Percentiles rank a stretch among this genome's conserved stretches.
phyloP scores from a whole-genome alignment of 257 asterid species.

The Rauvolfia tetraphylla region DNA sequence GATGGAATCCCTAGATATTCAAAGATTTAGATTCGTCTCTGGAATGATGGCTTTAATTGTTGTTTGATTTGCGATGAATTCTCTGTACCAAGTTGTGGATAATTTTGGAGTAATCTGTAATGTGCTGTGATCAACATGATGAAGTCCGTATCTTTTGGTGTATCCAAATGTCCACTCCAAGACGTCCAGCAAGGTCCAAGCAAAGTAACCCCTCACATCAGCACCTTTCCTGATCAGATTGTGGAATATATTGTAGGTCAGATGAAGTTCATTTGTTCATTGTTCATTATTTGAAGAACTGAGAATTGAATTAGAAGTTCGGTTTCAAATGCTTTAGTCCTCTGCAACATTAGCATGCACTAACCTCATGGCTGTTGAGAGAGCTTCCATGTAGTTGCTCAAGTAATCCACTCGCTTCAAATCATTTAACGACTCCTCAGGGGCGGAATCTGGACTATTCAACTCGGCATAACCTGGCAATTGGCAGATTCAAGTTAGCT shows the following conservation, averaged over 20 bases:
- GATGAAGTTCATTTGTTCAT: neutral
- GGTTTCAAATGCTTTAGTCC: neutral
- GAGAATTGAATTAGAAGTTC: neutral
- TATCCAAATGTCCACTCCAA: conserved; percentile 25
- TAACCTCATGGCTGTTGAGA: conserved; percentile 24
- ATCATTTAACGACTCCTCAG: conserved; percentile 23
- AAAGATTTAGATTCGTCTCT: neutral
- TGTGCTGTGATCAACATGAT: conserved; percentile 22
- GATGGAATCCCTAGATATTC: conserved; percentile 4
- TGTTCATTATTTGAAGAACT: no score
- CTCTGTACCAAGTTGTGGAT: conserved; percentile 29
- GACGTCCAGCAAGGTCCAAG: conserved; percentile 26
- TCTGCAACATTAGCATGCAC: neutral
- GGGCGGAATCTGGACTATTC: conserved; percentile 10
- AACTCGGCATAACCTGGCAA: conserved; percentile 27
- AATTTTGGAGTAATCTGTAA: conserved; percentile 24
- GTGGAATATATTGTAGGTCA: neutral
- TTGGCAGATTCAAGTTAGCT: neutral
- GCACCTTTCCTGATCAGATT: conserved; percentile 25
- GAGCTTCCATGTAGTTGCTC: conserved; percentile 19
- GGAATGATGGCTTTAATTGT: neutral
- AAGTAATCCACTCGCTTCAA: conserved; percentile 24
- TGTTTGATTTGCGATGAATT: conserved; percentile 21
- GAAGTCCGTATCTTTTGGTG: conserved; percentile 19
- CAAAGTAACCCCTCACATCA: conserved; percentile 31